Percentiles rank a stretch among this genome's conserved stretches.
Evolutionary conservation across 495 filamentous ascomycete genomes (phyloP).

Genomic region (Parathielavia appendiculata): DNA sequence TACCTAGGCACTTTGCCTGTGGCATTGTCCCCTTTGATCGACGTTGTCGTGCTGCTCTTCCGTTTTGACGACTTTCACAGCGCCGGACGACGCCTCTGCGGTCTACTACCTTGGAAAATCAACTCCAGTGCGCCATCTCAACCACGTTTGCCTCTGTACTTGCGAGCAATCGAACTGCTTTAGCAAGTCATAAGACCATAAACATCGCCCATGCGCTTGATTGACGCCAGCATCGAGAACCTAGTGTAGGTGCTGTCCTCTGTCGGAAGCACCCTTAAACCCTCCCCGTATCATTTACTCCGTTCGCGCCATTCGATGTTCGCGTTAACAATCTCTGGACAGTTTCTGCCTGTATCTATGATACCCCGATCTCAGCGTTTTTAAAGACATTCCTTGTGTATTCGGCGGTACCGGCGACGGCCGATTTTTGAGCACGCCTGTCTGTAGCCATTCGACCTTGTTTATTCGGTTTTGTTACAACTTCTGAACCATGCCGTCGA

Average conservation of each 20-base stretch:
- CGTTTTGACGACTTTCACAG: neutral
- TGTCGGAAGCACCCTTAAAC: neutral
- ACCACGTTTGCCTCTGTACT: slow-evolving; percentile 1
- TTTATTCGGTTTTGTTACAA: neutral
- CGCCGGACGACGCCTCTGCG: neutral
- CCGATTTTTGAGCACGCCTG: neutral
- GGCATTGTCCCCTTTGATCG: neutral
- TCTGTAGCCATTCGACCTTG: neutral
- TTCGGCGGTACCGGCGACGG: neutral
- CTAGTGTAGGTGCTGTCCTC: slow-evolving; percentile 4
- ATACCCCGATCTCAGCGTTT: neutral
- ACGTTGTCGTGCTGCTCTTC: neutral
- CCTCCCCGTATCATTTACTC: neutral
- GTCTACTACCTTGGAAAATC: slow-evolving; percentile 3
- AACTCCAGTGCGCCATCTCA: neutral
- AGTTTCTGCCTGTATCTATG: slow-evolving; percentile 1
- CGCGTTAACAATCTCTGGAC: neutral
- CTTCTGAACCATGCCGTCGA: slow-evolving; percentile 33
- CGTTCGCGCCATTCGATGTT: neutral
- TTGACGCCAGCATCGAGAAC: neutral
- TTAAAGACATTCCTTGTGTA: neutral
- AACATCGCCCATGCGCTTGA: neutral
- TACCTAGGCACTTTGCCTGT: neutral
- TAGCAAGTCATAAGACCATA: neutral
- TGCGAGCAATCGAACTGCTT: neutral